Percentiles rank a stretch among this genome's conserved stretches.
Conservation (phyloP, 225 moss, liverwort and hornwort genomes). For the Marchantia paleacea region DNA sequence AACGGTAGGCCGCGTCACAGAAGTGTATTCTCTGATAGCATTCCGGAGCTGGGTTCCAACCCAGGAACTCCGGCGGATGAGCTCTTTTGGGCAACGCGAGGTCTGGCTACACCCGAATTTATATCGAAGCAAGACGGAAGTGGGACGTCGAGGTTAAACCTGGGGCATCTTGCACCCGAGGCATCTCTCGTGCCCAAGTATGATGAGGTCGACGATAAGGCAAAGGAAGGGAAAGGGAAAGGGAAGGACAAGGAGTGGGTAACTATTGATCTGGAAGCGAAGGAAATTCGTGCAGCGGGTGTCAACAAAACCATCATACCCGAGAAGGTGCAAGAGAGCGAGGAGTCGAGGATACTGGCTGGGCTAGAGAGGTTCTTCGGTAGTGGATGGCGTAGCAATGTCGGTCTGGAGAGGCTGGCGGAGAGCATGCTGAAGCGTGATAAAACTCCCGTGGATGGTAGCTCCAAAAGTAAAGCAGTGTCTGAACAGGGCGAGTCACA, state of each 20-base stretch:
- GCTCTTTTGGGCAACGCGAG: conserved; percentile 84
- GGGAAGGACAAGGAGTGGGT: conserved; percentile 33
- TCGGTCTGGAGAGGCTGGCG: conserved; percentile 38
- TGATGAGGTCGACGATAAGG: neutral
- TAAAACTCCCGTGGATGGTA: conserved; percentile 24
- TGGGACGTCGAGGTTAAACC: conserved; percentile 33
- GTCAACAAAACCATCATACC: conserved; percentile 19
- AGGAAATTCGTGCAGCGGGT: neutral
- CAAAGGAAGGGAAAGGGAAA: neutral
- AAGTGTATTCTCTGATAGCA: conserved; percentile 81
- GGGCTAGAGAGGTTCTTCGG: conserved; percentile 52
- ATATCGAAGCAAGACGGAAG: conserved; percentile 28
- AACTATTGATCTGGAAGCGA: conserved; percentile 33
- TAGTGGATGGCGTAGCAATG: conserved; percentile 43
- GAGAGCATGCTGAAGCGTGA: conserved; percentile 43
- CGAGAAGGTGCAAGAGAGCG: conserved; percentile 37
- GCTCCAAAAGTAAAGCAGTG: conserved; percentile 20
- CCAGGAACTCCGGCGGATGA: conserved; percentile 77
- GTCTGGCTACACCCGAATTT: conserved; percentile 46
- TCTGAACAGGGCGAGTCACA: conserved; percentile 33
- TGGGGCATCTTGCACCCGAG: conserved; percentile 39
- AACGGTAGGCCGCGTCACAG: conserved; percentile 52
- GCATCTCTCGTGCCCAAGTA: conserved; percentile 42
- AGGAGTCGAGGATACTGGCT: conserved; percentile 46
- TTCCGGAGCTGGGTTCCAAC: conserved; percentile 70